Evolutionary conservation across 2,329 filamentous ascomycete genomes (phyloP).

Genomic region (Xylariaceae sp.): DNA sequence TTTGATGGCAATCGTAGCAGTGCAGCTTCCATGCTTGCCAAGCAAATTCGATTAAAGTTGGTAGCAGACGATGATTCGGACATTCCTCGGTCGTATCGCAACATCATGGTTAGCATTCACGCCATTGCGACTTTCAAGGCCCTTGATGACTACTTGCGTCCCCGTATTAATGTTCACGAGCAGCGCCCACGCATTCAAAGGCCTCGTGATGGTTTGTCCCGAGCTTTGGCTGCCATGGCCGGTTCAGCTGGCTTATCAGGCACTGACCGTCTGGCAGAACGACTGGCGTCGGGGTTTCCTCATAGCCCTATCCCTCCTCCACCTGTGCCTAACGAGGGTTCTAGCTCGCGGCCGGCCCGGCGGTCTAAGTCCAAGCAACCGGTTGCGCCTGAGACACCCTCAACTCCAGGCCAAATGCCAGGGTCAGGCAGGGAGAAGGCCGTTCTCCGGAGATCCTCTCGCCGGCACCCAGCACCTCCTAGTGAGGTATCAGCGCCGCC

Average conservation of each 20-base stretch:
- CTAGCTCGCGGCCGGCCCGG: slow-evolving; percentile 39
- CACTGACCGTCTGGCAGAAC: slow-evolving; percentile 43
- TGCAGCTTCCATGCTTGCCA: slow-evolving; percentile 91
- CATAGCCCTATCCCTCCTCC: slow-evolving; percentile 33
- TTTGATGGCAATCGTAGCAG: slow-evolving; percentile 88
- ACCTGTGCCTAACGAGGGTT: slow-evolving; percentile 34
- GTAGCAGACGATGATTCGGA: slow-evolving; percentile 87
- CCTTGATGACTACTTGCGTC: slow-evolving; percentile 89
- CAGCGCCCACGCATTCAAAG: slow-evolving; percentile 58
- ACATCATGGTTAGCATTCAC: slow-evolving; percentile 98
- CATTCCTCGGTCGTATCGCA: slow-evolving; percentile 81
- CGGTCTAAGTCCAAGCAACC: slow-evolving; percentile 45
- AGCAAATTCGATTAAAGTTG: slow-evolving; percentile 86
- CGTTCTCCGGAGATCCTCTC: slow-evolving; percentile 56
- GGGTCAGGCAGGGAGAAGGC: slow-evolving; percentile 55
- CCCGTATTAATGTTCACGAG: slow-evolving; percentile 78
- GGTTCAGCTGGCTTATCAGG: slow-evolving; percentile 62
- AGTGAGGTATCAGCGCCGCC: slow-evolving; percentile 47
- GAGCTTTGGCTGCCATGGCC: slow-evolving; percentile 72
- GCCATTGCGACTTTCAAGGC: slow-evolving; percentile 98
- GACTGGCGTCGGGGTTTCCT: slow-evolving; percentile 34
- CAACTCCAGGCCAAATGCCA: slow-evolving; percentile 41
- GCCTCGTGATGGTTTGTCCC: slow-evolving; percentile 58
- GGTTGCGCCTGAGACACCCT: slow-evolving; percentile 34
- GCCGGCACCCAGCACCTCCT: slow-evolving; percentile 49